Percentiles rank a stretch among this genome's conserved stretches.
These are phyloP conservation scores for Wilcoxina mikolae DNA, from an alignment of 495 filamentous ascomycete species.

Conservation along the genomic window DNA sequence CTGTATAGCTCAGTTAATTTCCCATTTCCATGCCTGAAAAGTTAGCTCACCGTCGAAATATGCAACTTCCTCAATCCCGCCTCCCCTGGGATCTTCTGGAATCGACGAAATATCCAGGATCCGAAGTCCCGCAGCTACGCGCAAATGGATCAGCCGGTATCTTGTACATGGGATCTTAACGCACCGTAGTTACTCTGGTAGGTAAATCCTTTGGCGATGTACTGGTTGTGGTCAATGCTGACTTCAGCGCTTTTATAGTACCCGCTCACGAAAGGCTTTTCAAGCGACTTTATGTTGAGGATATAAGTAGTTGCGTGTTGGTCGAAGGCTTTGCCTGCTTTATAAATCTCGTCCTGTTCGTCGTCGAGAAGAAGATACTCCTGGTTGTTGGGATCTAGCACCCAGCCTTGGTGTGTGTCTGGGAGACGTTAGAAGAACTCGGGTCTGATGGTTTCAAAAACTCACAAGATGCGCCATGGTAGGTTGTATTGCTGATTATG, in stretches of 20 bases:
- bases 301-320: slow-evolving; percentile 41
- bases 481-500: slow-evolving; percentile 42
- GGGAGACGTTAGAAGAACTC: neutral
- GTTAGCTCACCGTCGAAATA: slow-evolving; percentile 38
- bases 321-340: slow-evolving; percentile 33
- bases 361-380: slow-evolving; percentile 46
- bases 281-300: slow-evolving; percentile 42
- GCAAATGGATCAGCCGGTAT: neutral
- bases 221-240: slow-evolving; percentile 50
- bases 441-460: too few relatives aligned
- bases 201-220: slow-evolving; percentile 37
- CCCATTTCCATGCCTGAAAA: neutral
- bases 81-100: slow-evolving; percentile 40
- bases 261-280: slow-evolving; percentile 40
- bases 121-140: slow-evolving; percentile 36
- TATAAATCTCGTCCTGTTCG: slow-evolving; percentile 44
- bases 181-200: slow-evolving; percentile 47
- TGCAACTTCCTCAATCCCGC: slow-evolving; percentile 38
- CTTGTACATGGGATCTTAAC: neutral
- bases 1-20: slow-evolving; percentile 7
- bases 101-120: slow-evolving; percentile 44
- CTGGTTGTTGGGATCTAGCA: slow-evolving; percentile 39
- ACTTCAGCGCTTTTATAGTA: slow-evolving; percentile 37
- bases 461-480: slow-evolving; percentile 37
- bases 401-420: slow-evolving; percentile 48